A percentile compares a stretch with the other conserved stretches of the same genome.
Conservation (phyloP, 2,329 filamentous ascomycete genomes). For the Lasiodiplodia citricola region DNA sequence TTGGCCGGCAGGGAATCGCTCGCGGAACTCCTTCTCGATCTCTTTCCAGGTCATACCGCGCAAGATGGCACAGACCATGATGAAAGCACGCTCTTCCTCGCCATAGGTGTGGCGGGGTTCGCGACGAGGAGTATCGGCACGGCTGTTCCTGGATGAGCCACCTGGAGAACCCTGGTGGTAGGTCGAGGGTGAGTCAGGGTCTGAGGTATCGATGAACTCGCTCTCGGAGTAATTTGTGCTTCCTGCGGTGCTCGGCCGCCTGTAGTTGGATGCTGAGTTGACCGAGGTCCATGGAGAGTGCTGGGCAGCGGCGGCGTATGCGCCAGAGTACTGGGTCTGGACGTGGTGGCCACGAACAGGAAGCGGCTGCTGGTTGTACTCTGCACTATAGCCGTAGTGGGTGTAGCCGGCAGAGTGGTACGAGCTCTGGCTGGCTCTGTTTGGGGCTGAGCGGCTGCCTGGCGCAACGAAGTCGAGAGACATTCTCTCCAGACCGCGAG, state of each 20-base stretch:
- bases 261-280: not conserved
- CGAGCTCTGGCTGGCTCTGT: not conserved
- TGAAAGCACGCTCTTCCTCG: conserved; percentile 26
- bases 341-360: not conserved
- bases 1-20: conserved; percentile 17
- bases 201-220: not conserved
- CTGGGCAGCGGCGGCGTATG: not conserved
- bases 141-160: not conserved
- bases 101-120: conserved; percentile 25
- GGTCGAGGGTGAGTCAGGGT: conserved; percentile 11
- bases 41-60: conserved; percentile 26
- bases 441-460: conserved; percentile 21
- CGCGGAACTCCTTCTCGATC: conserved; percentile 25
- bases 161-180: conserved; percentile 1
- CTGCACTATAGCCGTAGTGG: conserved; percentile 9
- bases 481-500: conserved; percentile 25
- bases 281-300: conserved; percentile 22
- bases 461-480: conserved; percentile 26
- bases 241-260: conserved; percentile 19
- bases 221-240: conserved; percentile 13
- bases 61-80: conserved; percentile 26
- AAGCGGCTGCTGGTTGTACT: conserved; percentile 1
- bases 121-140: conserved; percentile 1
- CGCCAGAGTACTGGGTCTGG: conserved; percentile 10
- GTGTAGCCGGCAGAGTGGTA: conserved; percentile 4